phyloP scores from a whole-genome alignment of 2,329 filamentous ascomycete species.

The Apiospora arundinis region DNA sequence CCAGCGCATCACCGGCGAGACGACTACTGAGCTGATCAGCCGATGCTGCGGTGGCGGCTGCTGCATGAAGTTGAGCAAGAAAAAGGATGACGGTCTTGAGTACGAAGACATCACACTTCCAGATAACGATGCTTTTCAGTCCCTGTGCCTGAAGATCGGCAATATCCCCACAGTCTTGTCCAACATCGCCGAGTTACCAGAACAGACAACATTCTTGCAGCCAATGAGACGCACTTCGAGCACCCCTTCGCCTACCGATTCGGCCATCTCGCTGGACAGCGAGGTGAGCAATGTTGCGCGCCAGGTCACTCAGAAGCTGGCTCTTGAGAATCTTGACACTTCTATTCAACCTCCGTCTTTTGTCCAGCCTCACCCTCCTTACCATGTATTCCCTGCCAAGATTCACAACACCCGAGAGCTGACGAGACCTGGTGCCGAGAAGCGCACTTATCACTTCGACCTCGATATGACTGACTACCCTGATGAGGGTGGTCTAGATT shows the following conservation, averaged over 20 bases:
- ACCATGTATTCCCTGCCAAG: constrained; percentile 89
- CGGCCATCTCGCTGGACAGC: constrained; percentile 51
- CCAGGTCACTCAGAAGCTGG: constrained; percentile 36
- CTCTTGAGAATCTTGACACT: constrained; percentile 58
- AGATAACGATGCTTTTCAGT: constrained; percentile 84
- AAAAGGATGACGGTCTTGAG: constrained; percentile 51
- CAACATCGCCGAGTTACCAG: constrained; percentile 73
- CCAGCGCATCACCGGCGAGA: constrained; percentile 68
- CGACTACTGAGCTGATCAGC: constrained; percentile 65
- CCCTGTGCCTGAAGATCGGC: constrained; percentile 77
- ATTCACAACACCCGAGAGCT: constrained; percentile 85
- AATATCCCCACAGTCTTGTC: constrained; percentile 77
- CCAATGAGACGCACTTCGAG: constrained; percentile 52
- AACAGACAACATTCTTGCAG: constrained; percentile 75
- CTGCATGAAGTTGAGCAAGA: constrained; percentile 57
- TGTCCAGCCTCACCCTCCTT: constrained; percentile 93
- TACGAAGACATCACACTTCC: constrained; percentile 66
- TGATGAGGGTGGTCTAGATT: constrained; percentile 82
- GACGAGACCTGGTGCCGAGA: constrained; percentile 88
- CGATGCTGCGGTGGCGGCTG: constrained; percentile 71
- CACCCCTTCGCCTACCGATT: constrained; percentile 55
- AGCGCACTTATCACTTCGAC: constrained; percentile 97
- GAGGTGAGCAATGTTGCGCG: constrained; percentile 42
- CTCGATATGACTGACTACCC: constrained; percentile 96
- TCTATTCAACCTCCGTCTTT: constrained; percentile 80